These are phyloP conservation scores for Schizopora paradoxa DNA, from an alignment of 1,284 basidiomycete species.

Conservation along the genomic window DNA sequence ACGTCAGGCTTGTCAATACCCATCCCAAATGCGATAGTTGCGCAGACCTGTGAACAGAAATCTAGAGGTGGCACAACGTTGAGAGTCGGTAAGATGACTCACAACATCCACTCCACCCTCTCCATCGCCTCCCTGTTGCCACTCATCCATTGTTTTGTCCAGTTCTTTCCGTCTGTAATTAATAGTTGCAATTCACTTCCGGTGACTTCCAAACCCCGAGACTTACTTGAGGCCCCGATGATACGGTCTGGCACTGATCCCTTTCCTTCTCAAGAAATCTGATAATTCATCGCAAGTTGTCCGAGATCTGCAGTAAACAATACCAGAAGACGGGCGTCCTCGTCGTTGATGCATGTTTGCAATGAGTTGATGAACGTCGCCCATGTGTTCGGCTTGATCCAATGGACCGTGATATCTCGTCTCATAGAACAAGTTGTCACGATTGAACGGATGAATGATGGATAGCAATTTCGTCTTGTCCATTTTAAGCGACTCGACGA, in stretches of 20 bases:
- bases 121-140: constrained; percentile 50
- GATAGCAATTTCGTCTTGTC: constrained; percentile 48
- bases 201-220: neutral
- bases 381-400: constrained; percentile 47
- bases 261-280: constrained; percentile 53
- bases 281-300: constrained; percentile 67
- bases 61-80: constrained; percentile 32
- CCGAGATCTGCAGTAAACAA: constrained; percentile 74
- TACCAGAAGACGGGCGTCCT: constrained; percentile 61
- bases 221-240: constrained; percentile 59
- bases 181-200: constrained; percentile 1
- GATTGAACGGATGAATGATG: constrained; percentile 75
- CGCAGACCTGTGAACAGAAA: constrained; percentile 41
- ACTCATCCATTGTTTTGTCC: constrained; percentile 57
- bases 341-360: constrained; percentile 50
- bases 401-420: constrained; percentile 55
- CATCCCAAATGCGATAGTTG: constrained; percentile 81
- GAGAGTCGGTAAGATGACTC: constrained; percentile 22
- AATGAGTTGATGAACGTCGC: constrained; percentile 66
- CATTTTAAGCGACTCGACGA: constrained; percentile 62
- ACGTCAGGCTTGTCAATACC: constrained; percentile 85
- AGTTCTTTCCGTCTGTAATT: constrained; percentile 41
- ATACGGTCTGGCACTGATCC: constrained; percentile 69
- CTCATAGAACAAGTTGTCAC: constrained; percentile 78
- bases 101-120: constrained; percentile 57